A percentile compares a stretch with the other conserved stretches of the same genome.
Conservation (phyloP, 371 early-diverging fungal genomes). For the Mucor lusitanicus region DNA sequence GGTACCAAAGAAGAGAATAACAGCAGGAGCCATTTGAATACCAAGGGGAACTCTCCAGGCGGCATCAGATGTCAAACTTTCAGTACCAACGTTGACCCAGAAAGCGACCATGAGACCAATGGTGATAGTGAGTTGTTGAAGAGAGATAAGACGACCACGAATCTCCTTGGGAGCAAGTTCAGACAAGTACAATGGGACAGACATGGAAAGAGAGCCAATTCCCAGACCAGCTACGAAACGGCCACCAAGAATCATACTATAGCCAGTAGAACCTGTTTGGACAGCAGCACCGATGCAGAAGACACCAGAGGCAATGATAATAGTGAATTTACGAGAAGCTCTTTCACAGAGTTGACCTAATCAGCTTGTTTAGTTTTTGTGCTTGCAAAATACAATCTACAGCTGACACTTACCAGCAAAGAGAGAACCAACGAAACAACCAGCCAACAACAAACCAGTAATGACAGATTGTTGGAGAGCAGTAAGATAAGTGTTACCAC, state of each 20-base stretch:
- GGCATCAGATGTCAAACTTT: conserved; percentile 24
- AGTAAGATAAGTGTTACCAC: conserved; percentile 20
- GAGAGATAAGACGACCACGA: conserved; percentile 53
- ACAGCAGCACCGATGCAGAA: conserved; percentile 45
- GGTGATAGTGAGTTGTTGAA: conserved; percentile 50
- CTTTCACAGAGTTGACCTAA: conserved; percentile 38
- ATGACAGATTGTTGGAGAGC: conserved; percentile 47
- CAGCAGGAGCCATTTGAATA: conserved; percentile 52
- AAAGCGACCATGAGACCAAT: conserved; percentile 54
- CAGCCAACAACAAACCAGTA: conserved; percentile 46
- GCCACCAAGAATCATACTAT: conserved; percentile 63
- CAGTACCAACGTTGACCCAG: conserved; percentile 47
- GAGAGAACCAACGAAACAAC: conserved; percentile 55
- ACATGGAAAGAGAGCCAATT: conserved; percentile 75
- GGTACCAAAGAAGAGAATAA: conserved; percentile 45
- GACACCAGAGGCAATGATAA: conserved; percentile 37
- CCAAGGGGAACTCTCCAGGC: conserved; percentile 56
- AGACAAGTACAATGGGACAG: conserved; percentile 56
- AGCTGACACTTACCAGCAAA: conserved; percentile 42
- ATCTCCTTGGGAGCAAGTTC: conserved; percentile 64
- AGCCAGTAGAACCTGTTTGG: conserved; percentile 56
- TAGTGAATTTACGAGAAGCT: conserved; percentile 43
- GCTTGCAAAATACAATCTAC: background rate
- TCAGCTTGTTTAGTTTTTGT: background rate
- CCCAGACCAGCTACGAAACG: conserved; percentile 79